Base-by-base conservation (phyloP, 805 yeast species). In the Metschnikowia lunata region DNA sequence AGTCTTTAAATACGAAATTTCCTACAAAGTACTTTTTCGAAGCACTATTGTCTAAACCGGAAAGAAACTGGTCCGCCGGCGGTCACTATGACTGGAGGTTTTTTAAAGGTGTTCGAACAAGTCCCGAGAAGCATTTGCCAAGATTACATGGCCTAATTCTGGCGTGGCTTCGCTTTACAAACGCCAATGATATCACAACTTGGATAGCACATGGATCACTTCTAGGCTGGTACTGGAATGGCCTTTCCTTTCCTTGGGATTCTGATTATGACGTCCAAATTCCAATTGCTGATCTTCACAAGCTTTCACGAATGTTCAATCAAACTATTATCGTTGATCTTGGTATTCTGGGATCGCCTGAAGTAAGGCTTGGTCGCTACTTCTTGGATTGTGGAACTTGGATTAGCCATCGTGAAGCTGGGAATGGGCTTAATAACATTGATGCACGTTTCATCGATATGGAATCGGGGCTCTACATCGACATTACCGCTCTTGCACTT, bases 361-460 rank as follows among this genome's bases (percentile, higher is more conserved):
- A 84, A 2, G 68, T 75, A 54, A 42, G 49, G 12, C 31, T 35
- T 31, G 85, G 85, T 0, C 71, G 76, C 39, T 82, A 72, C 57
- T 71, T 78, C 41, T 46, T 81, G 37, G 64, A 60, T 42, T 57
- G 45, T 37, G 74, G 80, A 1, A 61, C 75, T 8, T 74, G 74
- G 18, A 63, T 80, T 8, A 79, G 86, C 2, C 75, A 74, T 41
- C 69, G 90, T 55, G 43, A 43, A 42, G 66, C 66, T 36, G 76
- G 72, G 8, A 71, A 71, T 46, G 81, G 80, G 6, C 59, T 62
- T 39, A 78, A 78, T 50, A 71, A 72, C 30, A 77, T 77, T 39
- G 82, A 78, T 62, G 90, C 86, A 0, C 66, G 93, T 41, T 82
- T 85, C 56, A 79, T 85, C 43, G 90, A 84, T 60, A 66, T 80